Evolutionary conservation across 1,139 yeast genomes (phyloP), one percentile per base, ranked within the genome.

Genomic region (Debaryomyces coudertii): DNA sequence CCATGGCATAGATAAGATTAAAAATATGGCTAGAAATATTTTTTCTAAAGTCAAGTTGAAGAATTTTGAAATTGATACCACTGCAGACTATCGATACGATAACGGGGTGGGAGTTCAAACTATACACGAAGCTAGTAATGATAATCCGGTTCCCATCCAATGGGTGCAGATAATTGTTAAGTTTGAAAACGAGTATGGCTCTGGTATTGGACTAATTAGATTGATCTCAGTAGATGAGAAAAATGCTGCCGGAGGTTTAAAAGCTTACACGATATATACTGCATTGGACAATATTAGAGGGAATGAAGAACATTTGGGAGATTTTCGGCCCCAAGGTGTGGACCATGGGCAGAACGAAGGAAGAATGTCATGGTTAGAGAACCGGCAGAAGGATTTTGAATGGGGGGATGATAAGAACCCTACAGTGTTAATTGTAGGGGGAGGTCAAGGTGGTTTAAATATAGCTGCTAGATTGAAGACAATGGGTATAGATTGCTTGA

Each of bases 381-480:
- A 49, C 42, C 53, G 73, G 51, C 48, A 45, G 42, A 53, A 53
- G 11, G 66, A 64, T 28, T 52, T 53, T 27, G 55, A 52, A 11
- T 67, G 61, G 53, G 61, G 57, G 20, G 62, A 53, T 7, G 55
- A 53, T 2, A 62, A 63, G 45, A 68, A 70, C 46, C 77, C 77
- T 3, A 47, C 65, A 8, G 77, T 72, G 14, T 58, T 73, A 28
- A 61, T 73, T 49, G 73, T 72, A 35, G 78, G 78, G 35, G 77
- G 75, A 42, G 78, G 78, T 16, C 78, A 73, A 51, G 69, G 72
- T 44, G 78, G 77, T 7, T 54, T 73, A 36, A 68, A 69, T 15
- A 53, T 65, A 28, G 77, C 77, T 28, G 74, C 78, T 1, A 58
- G 77, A 40, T 60, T 73, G 53, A 70, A 69, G 52, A 58, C 62